phyloP scores from a whole-genome alignment of 1,284 basidiomycete genomes.

The Sparassis latifolia region DNA sequence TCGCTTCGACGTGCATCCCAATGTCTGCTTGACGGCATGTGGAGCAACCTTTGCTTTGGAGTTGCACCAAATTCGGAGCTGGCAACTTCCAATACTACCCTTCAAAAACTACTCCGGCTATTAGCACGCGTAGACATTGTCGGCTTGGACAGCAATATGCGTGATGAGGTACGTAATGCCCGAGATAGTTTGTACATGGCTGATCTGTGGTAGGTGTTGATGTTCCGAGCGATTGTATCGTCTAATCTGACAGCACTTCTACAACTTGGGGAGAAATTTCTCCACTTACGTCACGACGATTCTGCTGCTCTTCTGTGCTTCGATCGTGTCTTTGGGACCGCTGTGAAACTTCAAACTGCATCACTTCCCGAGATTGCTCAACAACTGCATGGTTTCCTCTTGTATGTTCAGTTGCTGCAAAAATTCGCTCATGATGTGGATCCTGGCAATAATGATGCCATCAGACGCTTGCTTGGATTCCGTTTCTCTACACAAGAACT shows the following conservation, averaged over 20 bases:
- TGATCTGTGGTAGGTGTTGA: slow-evolving; percentile 17
- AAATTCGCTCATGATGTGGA: slow-evolving; percentile 21
- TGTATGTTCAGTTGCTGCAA: slow-evolving; percentile 31
- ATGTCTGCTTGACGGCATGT: slow-evolving; percentile 21
- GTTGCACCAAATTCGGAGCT: slow-evolving; percentile 8
- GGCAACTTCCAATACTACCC: slow-evolving; percentile 2
- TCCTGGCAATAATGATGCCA: slow-evolving; percentile 16
- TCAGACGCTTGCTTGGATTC: slow-evolving; percentile 36
- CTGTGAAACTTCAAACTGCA: slow-evolving; percentile 15
- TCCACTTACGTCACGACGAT: neutral
- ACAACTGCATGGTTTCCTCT: slow-evolving; percentile 28
- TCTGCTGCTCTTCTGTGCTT: slow-evolving; percentile 28
- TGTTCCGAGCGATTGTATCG: slow-evolving; percentile 36
- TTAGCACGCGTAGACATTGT: slow-evolving; percentile 1
- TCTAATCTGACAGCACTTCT: slow-evolving; percentile 20
- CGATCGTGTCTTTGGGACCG: slow-evolving; percentile 31
- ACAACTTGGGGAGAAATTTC: slow-evolving; percentile 15
- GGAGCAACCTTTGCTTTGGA: slow-evolving; percentile 23
- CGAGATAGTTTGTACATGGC: neutral
- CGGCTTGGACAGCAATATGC: slow-evolving; percentile 2
- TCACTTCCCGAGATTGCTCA: slow-evolving; percentile 18
- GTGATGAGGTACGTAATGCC: slow-evolving; percentile 16
- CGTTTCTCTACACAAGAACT: slow-evolving; percentile 19
- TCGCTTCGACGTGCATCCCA: slow-evolving; percentile 15
- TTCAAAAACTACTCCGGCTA: slow-evolving; percentile 10